Evolutionary conservation across 768 basidiomycete species (phyloP).

Genomic region (Calvatia gigantea): DNA sequence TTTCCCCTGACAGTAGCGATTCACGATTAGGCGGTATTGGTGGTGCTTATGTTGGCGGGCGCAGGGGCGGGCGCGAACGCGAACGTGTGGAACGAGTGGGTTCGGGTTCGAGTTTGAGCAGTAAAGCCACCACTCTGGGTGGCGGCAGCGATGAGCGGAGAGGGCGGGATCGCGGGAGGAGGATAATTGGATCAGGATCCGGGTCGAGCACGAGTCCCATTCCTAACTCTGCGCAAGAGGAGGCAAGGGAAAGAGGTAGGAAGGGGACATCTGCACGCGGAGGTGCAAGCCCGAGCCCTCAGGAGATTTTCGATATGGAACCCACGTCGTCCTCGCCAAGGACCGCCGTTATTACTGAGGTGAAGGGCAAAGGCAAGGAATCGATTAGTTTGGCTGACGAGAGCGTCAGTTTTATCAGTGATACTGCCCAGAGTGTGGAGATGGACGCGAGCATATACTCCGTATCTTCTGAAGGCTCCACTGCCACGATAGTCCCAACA

Average conservation of each 20-base stretch:
- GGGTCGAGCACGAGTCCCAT: conserved; percentile 11
- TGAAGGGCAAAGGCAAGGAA: conserved; percentile 6
- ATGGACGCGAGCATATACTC: conserved; percentile 18
- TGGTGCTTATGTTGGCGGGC: conserved; percentile 27
- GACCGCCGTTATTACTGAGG: neutral
- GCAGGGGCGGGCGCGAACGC: conserved; percentile 27
- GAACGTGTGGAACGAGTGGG: conserved; percentile 22
- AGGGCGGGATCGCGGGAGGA: conserved; percentile 38
- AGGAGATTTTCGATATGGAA: neutral
- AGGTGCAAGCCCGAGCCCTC: conserved; percentile 1
- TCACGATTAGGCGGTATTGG: conserved; percentile 18
- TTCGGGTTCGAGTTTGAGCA: conserved; percentile 19
- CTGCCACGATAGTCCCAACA: conserved; percentile 10
- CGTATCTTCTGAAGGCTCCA: conserved; percentile 8
- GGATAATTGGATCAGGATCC: conserved; percentile 9
- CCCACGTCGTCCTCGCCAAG: neutral
- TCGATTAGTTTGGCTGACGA: neutral
- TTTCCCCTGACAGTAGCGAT: conserved; percentile 34
- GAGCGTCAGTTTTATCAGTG: conserved; percentile 2
- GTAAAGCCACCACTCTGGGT: conserved; percentile 25
- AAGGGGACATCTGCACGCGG: neutral
- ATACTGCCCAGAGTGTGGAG: neutral
- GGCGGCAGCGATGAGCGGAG: conserved; percentile 27
- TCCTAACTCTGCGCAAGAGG: neutral
- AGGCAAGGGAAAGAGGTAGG: neutral